These are phyloP conservation scores for Amphicarpaea edgeworthii DNA, from an alignment of 306 rosid species.

Conservation along the genomic window DNA sequence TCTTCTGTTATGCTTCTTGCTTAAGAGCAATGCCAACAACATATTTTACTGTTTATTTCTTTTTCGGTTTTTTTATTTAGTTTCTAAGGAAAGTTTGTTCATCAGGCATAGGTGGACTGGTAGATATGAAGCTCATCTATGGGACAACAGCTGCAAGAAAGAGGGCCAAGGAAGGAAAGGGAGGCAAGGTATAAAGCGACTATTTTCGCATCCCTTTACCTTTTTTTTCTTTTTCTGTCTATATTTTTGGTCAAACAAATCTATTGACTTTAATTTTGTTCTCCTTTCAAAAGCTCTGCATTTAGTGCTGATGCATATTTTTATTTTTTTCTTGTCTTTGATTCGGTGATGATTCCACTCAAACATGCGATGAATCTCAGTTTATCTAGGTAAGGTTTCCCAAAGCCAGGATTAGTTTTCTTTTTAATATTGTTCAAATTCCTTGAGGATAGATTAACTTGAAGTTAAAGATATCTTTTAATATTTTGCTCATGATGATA, in stretches of 20 bases:
- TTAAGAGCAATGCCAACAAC: not conserved
- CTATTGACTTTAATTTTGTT: not conserved
- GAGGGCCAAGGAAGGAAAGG: slow-evolving; percentile 94
- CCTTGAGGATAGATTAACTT: not conserved
- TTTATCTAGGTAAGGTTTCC: slow-evolving; percentile 73
- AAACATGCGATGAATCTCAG: slow-evolving; percentile 56
- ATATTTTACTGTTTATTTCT: not conserved
- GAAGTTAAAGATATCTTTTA: not conserved
- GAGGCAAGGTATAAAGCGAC: slow-evolving; percentile 71
- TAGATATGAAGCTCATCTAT: slow-evolving; percentile 36
- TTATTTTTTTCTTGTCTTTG: slow-evolving; percentile 10
- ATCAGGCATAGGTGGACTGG: slow-evolving; percentile 70
- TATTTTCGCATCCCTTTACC: not conserved
- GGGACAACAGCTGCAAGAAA: slow-evolving; percentile 76
- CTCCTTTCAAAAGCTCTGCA: slow-evolving; percentile 26
- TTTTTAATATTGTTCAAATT: not conserved
- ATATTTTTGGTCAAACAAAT: slow-evolving; percentile 28
- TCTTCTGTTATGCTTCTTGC: not conserved
- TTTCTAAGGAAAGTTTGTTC: slow-evolving; percentile 42
- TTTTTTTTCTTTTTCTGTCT: not conserved
- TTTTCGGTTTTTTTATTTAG: not conserved
- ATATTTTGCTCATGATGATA: slow-evolving; percentile 18
- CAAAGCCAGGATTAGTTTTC: not conserved
- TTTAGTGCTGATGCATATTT: slow-evolving; percentile 25
- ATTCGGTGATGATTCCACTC: slow-evolving; percentile 49